Percentiles rank a stretch among this genome's conserved stretches.
These are phyloP conservation scores for Sindora glabra DNA, from an alignment of 306 rosid species.

Conservation along the genomic window DNA sequence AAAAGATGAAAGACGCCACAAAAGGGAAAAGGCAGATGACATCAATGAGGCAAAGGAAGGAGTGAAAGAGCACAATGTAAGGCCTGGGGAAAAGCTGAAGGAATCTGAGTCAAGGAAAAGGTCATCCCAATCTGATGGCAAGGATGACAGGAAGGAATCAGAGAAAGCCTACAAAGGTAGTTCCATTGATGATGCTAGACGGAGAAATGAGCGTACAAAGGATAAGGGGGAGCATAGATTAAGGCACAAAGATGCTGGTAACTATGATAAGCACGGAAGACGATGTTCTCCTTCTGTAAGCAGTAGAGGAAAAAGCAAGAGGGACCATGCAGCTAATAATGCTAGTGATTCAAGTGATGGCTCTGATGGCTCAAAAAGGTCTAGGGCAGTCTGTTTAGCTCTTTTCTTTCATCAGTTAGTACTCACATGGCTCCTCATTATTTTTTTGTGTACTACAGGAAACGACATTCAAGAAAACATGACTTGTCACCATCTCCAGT, in stretches of 20 bases:
- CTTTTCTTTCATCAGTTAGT: slow-evolving; percentile 5
- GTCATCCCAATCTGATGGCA: slow-evolving; percentile 46
- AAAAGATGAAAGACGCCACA: slow-evolving; percentile 49
- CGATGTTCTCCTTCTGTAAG: slow-evolving; percentile 62
- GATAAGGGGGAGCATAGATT: slow-evolving; percentile 63
- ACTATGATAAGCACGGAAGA: slow-evolving; percentile 60
- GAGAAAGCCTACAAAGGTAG: slow-evolving; percentile 44
- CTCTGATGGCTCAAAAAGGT: slow-evolving; percentile 84
- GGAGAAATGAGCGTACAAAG: slow-evolving; percentile 57
- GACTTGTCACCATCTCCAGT: slow-evolving; percentile 73
- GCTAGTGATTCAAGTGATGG: slow-evolving; percentile 64
- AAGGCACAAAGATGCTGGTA: slow-evolving; percentile 51
- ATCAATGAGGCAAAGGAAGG: slow-evolving; percentile 53
- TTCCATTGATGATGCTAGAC: slow-evolving; percentile 41
- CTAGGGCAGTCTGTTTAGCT: slow-evolving; percentile 8
- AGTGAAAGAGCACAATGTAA: slow-evolving; percentile 38
- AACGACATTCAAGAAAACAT: slow-evolving; percentile 63
- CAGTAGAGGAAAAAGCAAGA: slow-evolving; percentile 67
- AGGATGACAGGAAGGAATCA: slow-evolving; percentile 58
- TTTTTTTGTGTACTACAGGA: slow-evolving; percentile 50
- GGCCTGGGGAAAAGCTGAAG: slow-evolving; percentile 46
- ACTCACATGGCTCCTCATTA: slow-evolving; percentile 18
- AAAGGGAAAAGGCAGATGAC: slow-evolving; percentile 50
- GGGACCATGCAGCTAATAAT: slow-evolving; percentile 34
- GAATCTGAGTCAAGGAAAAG: slow-evolving; percentile 69